phyloP scores from a whole-genome alignment of 495 filamentous ascomycete species.

The Aspergillus carlsbadensis region DNA sequence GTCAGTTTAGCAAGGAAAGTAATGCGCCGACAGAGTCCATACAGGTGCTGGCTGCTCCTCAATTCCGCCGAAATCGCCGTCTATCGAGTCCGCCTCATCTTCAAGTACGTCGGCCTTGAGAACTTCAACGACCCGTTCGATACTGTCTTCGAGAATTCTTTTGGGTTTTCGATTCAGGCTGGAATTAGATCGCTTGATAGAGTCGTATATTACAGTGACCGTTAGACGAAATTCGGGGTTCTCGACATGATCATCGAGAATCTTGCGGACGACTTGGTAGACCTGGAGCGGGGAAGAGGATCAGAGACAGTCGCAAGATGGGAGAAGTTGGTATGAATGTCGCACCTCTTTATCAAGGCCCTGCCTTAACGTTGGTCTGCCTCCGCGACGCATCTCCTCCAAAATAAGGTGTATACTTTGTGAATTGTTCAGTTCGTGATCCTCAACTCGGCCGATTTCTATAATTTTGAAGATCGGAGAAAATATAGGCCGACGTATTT shows the following conservation, averaged over 20 bases:
- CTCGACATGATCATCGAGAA: constrained; percentile 61
- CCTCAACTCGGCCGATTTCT: constrained; percentile 11
- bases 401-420: not conserved
- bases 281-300: constrained; percentile 42
- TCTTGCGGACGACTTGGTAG: constrained; percentile 73
- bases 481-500: constrained; percentile 20
- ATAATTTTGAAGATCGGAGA: constrained; percentile 22
- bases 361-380: constrained; percentile 50
- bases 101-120: constrained; percentile 61
- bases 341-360: constrained; percentile 57
- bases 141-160: constrained; percentile 75
- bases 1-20: constrained; percentile 1
- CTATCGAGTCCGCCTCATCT: constrained; percentile 54
- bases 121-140: constrained; percentile 79
- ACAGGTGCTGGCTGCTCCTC: constrained; percentile 41
- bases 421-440: not conserved
- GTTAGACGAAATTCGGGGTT: constrained; percentile 50
- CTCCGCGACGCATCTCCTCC: constrained; percentile 33
- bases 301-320: not conserved
- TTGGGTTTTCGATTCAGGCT: constrained; percentile 78
- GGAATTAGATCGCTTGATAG: constrained; percentile 81
- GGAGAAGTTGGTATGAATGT: not conserved
- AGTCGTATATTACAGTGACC: constrained; percentile 65
- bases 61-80: constrained; percentile 66
- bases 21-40: constrained; percentile 8